These are phyloP conservation scores for Chimonanthus salicifolius DNA, from an alignment of 164 flowering plant species.

Conservation along the genomic window DNA sequence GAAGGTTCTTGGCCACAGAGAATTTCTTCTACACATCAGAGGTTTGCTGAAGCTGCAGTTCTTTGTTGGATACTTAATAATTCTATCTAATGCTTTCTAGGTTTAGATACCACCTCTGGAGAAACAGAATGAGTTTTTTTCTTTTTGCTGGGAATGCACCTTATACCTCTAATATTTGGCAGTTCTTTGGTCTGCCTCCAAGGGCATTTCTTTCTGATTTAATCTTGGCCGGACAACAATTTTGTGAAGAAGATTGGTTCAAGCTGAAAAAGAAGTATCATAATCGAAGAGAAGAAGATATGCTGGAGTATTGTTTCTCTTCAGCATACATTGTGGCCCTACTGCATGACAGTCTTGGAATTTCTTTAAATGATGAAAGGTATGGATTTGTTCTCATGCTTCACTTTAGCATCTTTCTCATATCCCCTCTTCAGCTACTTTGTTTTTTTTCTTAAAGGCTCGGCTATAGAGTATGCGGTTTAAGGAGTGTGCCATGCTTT, in stretches of 20 bases:
- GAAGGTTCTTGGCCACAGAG: conserved; percentile 85
- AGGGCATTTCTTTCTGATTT: conserved; percentile 54
- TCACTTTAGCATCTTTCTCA: not conserved
- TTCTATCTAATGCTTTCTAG: not conserved
- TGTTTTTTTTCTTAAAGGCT: too few relatives aligned
- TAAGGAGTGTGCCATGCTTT: not conserved
- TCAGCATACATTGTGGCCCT: conserved; percentile 93
- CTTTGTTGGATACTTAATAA: too few relatives aligned
- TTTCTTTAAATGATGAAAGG: conserved; percentile 75
- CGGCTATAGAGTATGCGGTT: too few relatives aligned
- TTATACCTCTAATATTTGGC: not conserved
- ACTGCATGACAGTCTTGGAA: conserved; percentile 82
- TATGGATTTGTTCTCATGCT: conserved; percentile 10
- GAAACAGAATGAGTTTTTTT: too few relatives aligned
- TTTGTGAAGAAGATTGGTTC: conserved; percentile 79
- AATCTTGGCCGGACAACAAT: conserved; percentile 64
- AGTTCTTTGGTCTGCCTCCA: conserved; percentile 72
- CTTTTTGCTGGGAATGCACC: too few relatives aligned
- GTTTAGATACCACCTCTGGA: not conserved
- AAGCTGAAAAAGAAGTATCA: conserved; percentile 41
- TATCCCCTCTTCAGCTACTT: too few relatives aligned
- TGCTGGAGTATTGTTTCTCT: conserved; percentile 76
- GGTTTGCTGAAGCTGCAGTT: conserved; percentile 26
- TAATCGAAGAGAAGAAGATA: conserved; percentile 51
- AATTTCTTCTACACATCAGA: conserved; percentile 86